phyloP scores from a whole-genome alignment of 192 early-diverging fungal genomes.

The Linnemannia elongata region DNA sequence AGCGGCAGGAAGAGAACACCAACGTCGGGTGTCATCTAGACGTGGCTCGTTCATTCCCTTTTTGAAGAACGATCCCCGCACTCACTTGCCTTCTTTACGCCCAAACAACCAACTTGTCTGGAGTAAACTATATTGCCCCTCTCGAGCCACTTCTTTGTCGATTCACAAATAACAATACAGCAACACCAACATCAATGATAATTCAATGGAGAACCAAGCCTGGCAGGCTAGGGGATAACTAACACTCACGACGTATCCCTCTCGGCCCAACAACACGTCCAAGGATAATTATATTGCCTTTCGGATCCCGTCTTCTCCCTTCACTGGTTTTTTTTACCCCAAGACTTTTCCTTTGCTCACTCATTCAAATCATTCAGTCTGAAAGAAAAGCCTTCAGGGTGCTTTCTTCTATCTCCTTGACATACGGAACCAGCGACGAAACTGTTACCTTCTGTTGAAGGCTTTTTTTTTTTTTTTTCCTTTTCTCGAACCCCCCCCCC shows the following conservation, averaged over 20 bases:
- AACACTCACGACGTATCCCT: too few species aligned
- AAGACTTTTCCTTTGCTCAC: not conserved
- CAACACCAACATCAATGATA: not conserved
- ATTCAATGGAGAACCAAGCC: too few species aligned
- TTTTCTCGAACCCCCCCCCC: not conserved
- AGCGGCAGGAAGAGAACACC: not conserved
- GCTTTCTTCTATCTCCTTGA: not conserved
- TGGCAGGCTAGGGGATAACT: too few species aligned
- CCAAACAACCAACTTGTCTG: not conserved
- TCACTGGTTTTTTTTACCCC: not conserved
- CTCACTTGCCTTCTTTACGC: not conserved
- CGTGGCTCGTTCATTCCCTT: not conserved
- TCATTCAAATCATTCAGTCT: not conserved
- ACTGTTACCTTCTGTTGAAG: too few species aligned
- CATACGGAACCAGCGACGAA: too few species aligned
- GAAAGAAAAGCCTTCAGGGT: not conserved
- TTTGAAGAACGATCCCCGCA: conserved; percentile 16
- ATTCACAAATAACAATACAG: not conserved
- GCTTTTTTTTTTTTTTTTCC: not conserved
- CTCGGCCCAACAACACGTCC: not conserved
- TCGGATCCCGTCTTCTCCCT: not conserved
- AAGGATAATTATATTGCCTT: conserved; percentile 3
- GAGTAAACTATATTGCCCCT: conserved; percentile 7
- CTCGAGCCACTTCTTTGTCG: not conserved
- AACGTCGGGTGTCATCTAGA: not conserved